Conservation (phyloP, 202 grass and related monocot genomes). For the Panicum virgatum region DNA sequence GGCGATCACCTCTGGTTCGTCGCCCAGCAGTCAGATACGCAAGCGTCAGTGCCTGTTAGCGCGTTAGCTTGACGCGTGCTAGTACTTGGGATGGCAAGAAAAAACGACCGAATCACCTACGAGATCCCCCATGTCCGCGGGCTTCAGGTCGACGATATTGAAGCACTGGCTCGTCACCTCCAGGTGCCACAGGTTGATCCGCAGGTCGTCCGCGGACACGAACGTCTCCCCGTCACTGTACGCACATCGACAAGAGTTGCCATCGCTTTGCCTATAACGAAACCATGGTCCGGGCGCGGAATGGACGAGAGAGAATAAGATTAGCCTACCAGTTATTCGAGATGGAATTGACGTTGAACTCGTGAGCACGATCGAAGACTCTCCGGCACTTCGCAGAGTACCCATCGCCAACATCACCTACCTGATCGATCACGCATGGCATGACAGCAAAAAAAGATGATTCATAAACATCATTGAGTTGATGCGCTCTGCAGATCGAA, state of each 20-base stretch:
- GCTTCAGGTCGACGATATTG: conserved; percentile 51
- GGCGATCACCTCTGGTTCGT: conserved; percentile 53
- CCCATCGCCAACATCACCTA: conserved; percentile 15
- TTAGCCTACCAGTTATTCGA: conserved; percentile 47
- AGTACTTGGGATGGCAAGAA: neutral
- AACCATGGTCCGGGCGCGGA: neutral
- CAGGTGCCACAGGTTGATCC: conserved; percentile 64
- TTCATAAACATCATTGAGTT: neutral
- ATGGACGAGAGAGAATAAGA: neutral
- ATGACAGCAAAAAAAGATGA: neutral
- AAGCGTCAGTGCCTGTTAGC: neutral
- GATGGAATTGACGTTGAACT: conserved; percentile 56
- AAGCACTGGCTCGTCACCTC: conserved; percentile 57
- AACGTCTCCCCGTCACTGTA: conserved; percentile 60
- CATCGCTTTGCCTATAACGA: neutral
- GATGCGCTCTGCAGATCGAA: neutral
- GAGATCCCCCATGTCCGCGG: conserved; percentile 60
- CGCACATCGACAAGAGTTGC: neutral
- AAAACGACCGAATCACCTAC: conserved; percentile 54
- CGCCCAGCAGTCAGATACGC: neutral
- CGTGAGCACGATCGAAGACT: conserved; percentile 45
- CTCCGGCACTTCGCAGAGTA: conserved; percentile 41
- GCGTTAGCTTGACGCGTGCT: neutral
- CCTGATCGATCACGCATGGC: neutral
- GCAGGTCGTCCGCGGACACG: conserved; percentile 57